phyloP scores from a whole-genome alignment of 1,284 basidiomycete species.

The Ustilago hordei region DNA sequence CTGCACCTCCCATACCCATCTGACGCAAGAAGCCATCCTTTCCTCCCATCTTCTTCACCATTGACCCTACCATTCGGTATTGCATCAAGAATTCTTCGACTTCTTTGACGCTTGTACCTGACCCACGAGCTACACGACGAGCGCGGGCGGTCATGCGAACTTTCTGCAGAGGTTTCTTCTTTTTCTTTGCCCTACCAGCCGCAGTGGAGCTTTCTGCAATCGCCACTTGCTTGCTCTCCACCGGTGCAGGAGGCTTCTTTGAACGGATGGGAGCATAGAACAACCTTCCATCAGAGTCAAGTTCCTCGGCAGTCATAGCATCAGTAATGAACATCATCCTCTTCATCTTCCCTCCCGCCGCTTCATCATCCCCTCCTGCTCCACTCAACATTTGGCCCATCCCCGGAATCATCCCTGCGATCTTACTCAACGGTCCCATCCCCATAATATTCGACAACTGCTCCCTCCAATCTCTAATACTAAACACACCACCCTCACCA shows the following conservation, averaged over 20 bases:
- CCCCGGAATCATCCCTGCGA: slow-evolving; percentile 98
- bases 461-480: slow-evolving; percentile 96
- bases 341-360: slow-evolving; percentile 86
- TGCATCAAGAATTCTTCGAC: slow-evolving; percentile 91
- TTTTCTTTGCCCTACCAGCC: slow-evolving; percentile 49
- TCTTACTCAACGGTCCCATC: slow-evolving; percentile 98
- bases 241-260: slow-evolving; percentile 27
- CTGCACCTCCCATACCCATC: slow-evolving; percentile 52
- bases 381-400: slow-evolving; percentile 82
- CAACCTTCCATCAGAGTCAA: slow-evolving; percentile 89
- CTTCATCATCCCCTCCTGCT: slow-evolving; percentile 80
- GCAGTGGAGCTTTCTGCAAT: slow-evolving; percentile 40
- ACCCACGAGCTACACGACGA: slow-evolving; percentile 88
- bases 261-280: slow-evolving; percentile 58
- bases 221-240: slow-evolving; percentile 30
- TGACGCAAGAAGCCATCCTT: slow-evolving; percentile 78
- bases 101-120: slow-evolving; percentile 94
- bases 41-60: slow-evolving; percentile 93
- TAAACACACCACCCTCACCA: slow-evolving; percentile 89
- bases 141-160: slow-evolving; percentile 66
- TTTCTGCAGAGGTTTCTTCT: slow-evolving; percentile 52
- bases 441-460: slow-evolving; percentile 98
- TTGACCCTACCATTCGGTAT: slow-evolving; percentile 58
- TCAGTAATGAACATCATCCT: slow-evolving; percentile 99
- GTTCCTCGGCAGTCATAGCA: slow-evolving; percentile 91